These are phyloP conservation scores for Neurospora sp. DNA, from an alignment of 495 filamentous ascomycete genomes.

Conservation along the genomic window DNA sequence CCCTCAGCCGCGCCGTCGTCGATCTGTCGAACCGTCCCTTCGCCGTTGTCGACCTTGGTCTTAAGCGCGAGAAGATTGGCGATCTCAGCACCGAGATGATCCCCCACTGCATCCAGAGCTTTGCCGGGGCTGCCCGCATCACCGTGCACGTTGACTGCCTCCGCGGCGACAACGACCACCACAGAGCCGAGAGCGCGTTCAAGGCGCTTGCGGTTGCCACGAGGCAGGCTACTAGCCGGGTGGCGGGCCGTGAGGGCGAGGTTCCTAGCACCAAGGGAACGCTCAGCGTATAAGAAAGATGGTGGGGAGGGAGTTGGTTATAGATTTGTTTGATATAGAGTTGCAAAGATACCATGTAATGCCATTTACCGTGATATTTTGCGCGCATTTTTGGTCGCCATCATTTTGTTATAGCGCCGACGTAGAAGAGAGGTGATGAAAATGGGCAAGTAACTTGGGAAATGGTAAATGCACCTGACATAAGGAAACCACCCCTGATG, in stretches of 20 bases:
- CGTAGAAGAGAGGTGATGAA: background rate
- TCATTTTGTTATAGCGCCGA: background rate
- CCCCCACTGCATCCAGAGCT: conserved; percentile 87
- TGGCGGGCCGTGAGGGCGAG: conserved; percentile 76
- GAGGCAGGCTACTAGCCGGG: conserved; percentile 57
- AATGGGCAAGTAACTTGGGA: background rate
- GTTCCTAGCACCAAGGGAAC: conserved; percentile 93
- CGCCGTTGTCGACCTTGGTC: conserved; percentile 67
- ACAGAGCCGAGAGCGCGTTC: conserved; percentile 92
- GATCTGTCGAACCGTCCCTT: conserved; percentile 88
- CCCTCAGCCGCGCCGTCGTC: conserved; percentile 84
- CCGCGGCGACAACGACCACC: conserved; percentile 88
- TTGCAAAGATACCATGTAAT: conserved; percentile 1
- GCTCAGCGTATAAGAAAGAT: conserved; percentile 32
- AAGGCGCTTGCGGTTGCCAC: conserved; percentile 89
- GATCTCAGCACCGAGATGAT: conserved; percentile 94
- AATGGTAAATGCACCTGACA: background rate
- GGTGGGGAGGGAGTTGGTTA: background rate
- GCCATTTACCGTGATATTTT: background rate
- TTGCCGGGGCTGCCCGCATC: conserved; percentile 80
- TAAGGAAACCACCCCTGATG: background rate
- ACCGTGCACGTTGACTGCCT: conserved; percentile 89
- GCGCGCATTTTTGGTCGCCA: background rate
- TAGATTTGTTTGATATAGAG: background rate
- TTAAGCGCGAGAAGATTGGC: conserved; percentile 84